Conservation (phyloP, 805 yeast genomes). For the Saturnispora quitensis region DNA sequence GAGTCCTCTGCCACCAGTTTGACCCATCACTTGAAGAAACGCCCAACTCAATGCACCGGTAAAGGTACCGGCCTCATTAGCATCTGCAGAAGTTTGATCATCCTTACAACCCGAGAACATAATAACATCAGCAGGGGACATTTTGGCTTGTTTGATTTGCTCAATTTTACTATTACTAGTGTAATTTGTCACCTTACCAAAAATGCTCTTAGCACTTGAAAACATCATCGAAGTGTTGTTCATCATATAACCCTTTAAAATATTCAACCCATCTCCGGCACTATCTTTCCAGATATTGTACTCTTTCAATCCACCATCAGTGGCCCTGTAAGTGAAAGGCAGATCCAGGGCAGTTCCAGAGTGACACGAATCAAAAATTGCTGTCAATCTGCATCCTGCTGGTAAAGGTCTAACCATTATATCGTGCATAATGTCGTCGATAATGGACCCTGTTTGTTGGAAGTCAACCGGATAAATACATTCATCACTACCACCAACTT, state of each 20-base stretch:
- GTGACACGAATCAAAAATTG: slow-evolving; percentile 78
- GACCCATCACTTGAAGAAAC: slow-evolving; percentile 50
- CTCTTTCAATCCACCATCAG: slow-evolving; percentile 76
- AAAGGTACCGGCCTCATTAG: slow-evolving; percentile 56
- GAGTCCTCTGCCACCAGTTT: slow-evolving; percentile 44
- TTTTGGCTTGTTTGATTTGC: slow-evolving; percentile 43
- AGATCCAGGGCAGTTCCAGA: slow-evolving; percentile 77
- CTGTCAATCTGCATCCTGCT: slow-evolving; percentile 69
- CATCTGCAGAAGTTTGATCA: slow-evolving; percentile 77
- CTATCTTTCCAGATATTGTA: slow-evolving; percentile 71
- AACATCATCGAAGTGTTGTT: slow-evolving; percentile 44
- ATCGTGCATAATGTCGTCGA: slow-evolving; percentile 69
- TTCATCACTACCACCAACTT: slow-evolving; percentile 30
- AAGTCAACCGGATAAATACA: slow-evolving; percentile 36
- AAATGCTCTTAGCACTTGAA: slow-evolving; percentile 29
- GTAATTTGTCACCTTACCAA: slow-evolving; percentile 26
- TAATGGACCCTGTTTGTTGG: slow-evolving; percentile 53
- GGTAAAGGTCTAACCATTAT: slow-evolving; percentile 61
- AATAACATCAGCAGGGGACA: slow-evolving; percentile 70
- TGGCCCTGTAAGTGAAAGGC: slow-evolving; percentile 65
- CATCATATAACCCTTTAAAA: slow-evolving; percentile 49
- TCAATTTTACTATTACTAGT: slow-evolving; percentile 27
- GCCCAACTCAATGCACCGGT: slow-evolving; percentile 87
- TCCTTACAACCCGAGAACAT: slow-evolving; percentile 78
- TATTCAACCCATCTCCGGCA: slow-evolving; percentile 53